Evolutionary conservation across 148 eudicot species (phyloP).

Genomic region (Bassia scoparia): DNA sequence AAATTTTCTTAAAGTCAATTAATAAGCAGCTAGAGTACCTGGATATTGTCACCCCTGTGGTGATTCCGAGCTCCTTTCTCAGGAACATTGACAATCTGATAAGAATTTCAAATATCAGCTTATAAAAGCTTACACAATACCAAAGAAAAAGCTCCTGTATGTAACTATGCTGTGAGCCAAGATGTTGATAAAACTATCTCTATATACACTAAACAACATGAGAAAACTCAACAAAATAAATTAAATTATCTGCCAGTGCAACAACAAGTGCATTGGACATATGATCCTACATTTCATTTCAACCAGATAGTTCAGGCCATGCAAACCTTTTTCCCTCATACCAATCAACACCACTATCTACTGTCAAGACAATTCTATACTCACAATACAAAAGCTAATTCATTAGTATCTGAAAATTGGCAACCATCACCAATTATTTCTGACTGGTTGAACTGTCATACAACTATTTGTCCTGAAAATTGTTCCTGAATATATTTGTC

Average conservation of each 20-base stretch:
- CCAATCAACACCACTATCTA: background rate
- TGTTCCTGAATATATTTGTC: no score
- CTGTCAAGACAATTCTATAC: background rate
- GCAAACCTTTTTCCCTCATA: background rate
- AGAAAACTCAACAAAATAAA: no score
- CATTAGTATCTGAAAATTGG: background rate
- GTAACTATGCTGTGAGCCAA: no score
- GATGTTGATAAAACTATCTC: no score
- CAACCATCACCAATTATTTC: no score
- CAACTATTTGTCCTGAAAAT: no score
- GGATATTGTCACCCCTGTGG: slow-evolving; percentile 99
- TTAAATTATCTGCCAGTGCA: no score
- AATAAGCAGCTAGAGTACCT: slow-evolving; percentile 43
- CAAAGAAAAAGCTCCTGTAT: no score
- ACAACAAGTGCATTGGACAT: background rate
- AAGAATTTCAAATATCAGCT: slow-evolving; percentile 22
- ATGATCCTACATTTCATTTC: slow-evolving; percentile 2
- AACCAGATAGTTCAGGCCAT: background rate
- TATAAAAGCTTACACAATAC: background rate
- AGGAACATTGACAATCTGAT: slow-evolving; percentile 92
- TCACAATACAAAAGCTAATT: background rate
- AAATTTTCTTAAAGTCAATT: background rate
- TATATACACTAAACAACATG: no score
- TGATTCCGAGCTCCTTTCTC: slow-evolving; percentile 99
- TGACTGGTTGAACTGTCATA: no score